Evolutionary conservation across 108 stramenopile species (phyloP).

Genomic region (Schizochytrium sp.): DNA sequence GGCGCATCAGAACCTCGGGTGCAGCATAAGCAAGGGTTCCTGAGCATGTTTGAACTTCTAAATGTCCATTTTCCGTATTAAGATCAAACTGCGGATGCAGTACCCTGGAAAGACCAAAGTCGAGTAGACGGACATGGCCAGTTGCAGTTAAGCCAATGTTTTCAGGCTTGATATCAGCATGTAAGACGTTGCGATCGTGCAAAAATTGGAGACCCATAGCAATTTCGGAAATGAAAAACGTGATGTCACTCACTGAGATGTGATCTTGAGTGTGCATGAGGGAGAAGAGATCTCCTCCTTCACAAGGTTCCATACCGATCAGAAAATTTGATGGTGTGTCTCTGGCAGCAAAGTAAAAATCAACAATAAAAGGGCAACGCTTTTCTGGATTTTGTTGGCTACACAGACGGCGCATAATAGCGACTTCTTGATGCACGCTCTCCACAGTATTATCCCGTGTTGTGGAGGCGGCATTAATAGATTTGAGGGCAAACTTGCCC

Average conservation of each 20-base stretch:
- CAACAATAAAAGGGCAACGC: slow-evolving; percentile 75
- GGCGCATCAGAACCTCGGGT: slow-evolving; percentile 89
- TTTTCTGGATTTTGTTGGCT: slow-evolving; percentile 49
- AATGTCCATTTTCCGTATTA: background rate
- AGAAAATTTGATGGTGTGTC: slow-evolving; percentile 67
- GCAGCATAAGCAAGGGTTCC: slow-evolving; percentile 80
- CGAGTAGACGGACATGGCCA: slow-evolving; percentile 79
- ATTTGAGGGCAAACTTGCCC: too few relatives aligned
- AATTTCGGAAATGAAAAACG: slow-evolving; percentile 79
- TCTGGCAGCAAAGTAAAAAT: slow-evolving; percentile 76
- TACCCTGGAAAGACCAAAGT: slow-evolving; percentile 71
- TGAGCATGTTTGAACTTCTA: slow-evolving; percentile 68
- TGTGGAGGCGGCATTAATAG: too few relatives aligned
- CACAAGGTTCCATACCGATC: slow-evolving; percentile 76
- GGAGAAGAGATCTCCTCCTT: slow-evolving; percentile 78
- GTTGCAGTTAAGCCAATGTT: slow-evolving; percentile 73
- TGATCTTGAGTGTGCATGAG: slow-evolving; percentile 72
- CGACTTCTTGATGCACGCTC: slow-evolving; percentile 70
- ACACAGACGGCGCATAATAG: slow-evolving; percentile 73
- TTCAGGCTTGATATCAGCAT: slow-evolving; percentile 89
- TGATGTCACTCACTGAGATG: slow-evolving; percentile 71
- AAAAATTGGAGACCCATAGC: slow-evolving; percentile 77
- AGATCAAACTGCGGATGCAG: background rate
- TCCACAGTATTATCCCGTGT: background rate
- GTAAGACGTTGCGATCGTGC: slow-evolving; percentile 88